Base-by-base conservation (phyloP, 2,329 filamentous ascomycete species). In the Penicillium sp. region DNA sequence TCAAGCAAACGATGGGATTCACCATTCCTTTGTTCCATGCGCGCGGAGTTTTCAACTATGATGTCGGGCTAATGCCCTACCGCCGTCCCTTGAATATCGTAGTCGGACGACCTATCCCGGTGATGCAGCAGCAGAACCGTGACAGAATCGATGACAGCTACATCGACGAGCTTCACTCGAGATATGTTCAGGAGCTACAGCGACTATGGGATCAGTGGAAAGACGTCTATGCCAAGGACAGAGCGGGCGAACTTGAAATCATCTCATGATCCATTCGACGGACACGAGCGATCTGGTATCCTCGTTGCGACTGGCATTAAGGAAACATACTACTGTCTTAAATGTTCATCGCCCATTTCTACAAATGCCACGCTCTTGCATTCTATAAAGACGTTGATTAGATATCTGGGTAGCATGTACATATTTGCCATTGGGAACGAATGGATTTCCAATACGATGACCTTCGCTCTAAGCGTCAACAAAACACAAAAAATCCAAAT, bases 61-160 rank as follows among this genome's bases (percentile, higher is more conserved):
- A 99, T 69, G 90, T 96, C 13, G 94, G 94, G 4, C 76, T 97
- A 63, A 91, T 97, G 89, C 94, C 94, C 0, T 97, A 96, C 70
- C 85, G 94, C 11, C 80, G 86, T 45, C 87, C 90, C 10, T 77
- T 99, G 53, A 94, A 97, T 67, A 84, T 96, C 43, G 92, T 99
- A 11, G 89, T 96, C 13, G 92, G 92, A 3, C 80, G 82, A 46
- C 91, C 92, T 0, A 90, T 96, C 55, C 77, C 79, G 56, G 87
- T 96, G 5, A 75, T 81, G 45, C 79, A 81, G 64, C 71, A 80
- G 44, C 76, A 80, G 55, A 74, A 79, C 18, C 64, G 69, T 31
- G 75, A 81, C 30, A 83, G 85, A 54, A 88, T 92, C 1, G 81
- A 86, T 22, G 82, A 87, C 54, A 80, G 79, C 7, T 90, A 95